A percentile compares a stretch with the other conserved stretches of the same genome.
phyloP scores from a whole-genome alignment of 2,329 filamentous ascomycete species.

The Esteya vermicola region DNA sequence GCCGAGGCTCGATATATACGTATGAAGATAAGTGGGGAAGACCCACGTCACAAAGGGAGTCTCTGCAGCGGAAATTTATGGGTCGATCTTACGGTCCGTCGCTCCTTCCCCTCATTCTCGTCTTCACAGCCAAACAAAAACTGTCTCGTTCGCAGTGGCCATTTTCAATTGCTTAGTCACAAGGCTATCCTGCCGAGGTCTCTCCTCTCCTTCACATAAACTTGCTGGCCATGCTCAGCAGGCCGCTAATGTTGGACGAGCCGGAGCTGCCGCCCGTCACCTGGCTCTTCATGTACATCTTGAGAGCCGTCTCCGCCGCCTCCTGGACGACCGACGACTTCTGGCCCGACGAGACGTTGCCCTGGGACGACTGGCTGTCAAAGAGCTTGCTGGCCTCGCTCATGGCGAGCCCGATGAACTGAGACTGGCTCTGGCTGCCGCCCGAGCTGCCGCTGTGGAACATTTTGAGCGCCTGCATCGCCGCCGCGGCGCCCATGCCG shows the following conservation, averaged over 20 bases:
- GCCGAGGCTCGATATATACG: no score
- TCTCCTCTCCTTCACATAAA: no score
- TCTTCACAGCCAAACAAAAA: no score
- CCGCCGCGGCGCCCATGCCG: slow-evolving; percentile 57
- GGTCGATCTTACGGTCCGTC: no score
- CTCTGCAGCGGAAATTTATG: no score
- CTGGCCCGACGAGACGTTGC: slow-evolving; percentile 40
- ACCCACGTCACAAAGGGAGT: no score
- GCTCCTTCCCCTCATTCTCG: no score
- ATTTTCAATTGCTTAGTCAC: no score
- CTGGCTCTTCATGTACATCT: slow-evolving; percentile 80
- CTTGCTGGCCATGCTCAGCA: slow-evolving; percentile 32
- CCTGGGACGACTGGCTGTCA: slow-evolving; percentile 40
- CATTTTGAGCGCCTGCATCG: slow-evolving; percentile 69
- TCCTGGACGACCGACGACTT: slow-evolving; percentile 70
- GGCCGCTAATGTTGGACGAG: slow-evolving; percentile 26
- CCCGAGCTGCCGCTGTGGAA: slow-evolving; percentile 38
- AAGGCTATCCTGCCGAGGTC: no score
- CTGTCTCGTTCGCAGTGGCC: no score
- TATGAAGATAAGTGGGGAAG: no score
- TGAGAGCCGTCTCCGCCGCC: slow-evolving; percentile 75
- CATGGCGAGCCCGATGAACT: slow-evolving; percentile 78
- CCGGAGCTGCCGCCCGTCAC: slow-evolving; percentile 31
- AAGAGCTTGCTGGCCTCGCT: slow-evolving; percentile 68
- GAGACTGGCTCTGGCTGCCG: slow-evolving; percentile 57